Base-by-base conservation (phyloP, 2,329 filamentous ascomycete species). In the Tolypocladium tropicale region DNA sequence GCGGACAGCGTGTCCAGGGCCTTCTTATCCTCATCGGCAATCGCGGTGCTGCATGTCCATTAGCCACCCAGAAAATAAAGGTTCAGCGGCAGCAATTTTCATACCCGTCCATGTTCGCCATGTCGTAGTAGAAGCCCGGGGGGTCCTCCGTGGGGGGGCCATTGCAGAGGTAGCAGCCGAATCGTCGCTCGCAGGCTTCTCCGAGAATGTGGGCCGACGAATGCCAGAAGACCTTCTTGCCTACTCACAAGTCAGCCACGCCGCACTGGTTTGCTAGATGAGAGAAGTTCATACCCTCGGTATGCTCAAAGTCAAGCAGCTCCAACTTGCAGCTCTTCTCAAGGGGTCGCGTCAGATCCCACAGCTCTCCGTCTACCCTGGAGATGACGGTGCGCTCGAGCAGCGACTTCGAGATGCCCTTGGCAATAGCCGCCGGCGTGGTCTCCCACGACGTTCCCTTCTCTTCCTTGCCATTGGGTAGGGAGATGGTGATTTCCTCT, bases 181-280 rank as follows among this genome's bases (percentile, higher is more conserved):
- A 99, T 65, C 91, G 83, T 67, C 88, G 83, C 74, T 99, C 94
- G 53, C 88, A 89, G 58, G 92, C 92, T 74, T 97, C 94, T 63
- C 94, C 94, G n/a, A 99, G 83, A 61, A 95, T 86, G 71, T 99
- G 94, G 49, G 94, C 94, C 65, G 88, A 93, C 23, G 90, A 95
- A 74, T 97, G 94, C 93, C 93, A 99, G 76, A 96, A 99, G 56
- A 97, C 93, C 71, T 90, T 90, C 76, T 94, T 92, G 66, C 90
- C 93, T 74, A 55, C 4, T 33, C 23, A 51, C 25, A 23, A 18
- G 52, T 62, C 39, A 62, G 57, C 34, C 46, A 54, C 25, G 3
- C 12, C 32, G 23, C 37, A 18, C 1, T 25, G n/a, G 3, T 11
- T 6, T 5, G 4, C 5, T 12, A 32, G 4, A 5, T 6, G 4